These are phyloP conservation scores for Rosa chinensis DNA, from an alignment of 306 rosid species.

Conservation along the genomic window DNA sequence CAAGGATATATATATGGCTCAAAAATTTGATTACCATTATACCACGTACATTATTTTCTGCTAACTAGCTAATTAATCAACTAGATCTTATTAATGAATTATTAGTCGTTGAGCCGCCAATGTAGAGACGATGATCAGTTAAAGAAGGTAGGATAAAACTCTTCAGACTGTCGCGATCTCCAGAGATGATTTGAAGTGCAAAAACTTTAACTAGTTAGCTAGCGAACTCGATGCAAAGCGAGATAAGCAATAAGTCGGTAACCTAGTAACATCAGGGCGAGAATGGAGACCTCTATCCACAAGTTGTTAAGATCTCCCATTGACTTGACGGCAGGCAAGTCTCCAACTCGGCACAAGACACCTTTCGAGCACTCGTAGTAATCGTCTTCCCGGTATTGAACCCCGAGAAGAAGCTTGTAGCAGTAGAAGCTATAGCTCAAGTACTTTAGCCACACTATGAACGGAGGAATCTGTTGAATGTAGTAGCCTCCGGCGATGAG, in stretches of 20 bases:
- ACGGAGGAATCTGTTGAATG: conserved; percentile 83
- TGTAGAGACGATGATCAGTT: conserved; percentile 27
- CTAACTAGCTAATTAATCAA: neutral
- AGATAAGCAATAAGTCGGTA: conserved; percentile 82
- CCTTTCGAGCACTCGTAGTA: conserved; percentile 77
- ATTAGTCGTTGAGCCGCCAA: conserved; percentile 7
- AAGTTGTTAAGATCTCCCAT: conserved; percentile 69
- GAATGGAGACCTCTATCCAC: conserved; percentile 79
- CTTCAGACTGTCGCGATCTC: conserved; percentile 35
- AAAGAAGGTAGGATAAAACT: conserved; percentile 47
- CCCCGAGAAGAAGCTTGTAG: conserved; percentile 91
- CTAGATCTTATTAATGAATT: conserved; percentile 24
- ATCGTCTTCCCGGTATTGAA: conserved; percentile 73
- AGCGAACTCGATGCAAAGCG: conserved; percentile 77
- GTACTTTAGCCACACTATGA: conserved; percentile 90
- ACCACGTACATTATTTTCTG: neutral
- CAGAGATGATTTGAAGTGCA: neutral
- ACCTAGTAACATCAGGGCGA: conserved; percentile 86
- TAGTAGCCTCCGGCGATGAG: conserved; percentile 99
- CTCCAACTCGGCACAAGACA: conserved; percentile 60
- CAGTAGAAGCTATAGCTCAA: conserved; percentile 95
- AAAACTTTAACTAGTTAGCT: conserved; percentile 16
- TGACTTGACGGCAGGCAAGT: conserved; percentile 71
- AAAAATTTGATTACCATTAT: neutral
- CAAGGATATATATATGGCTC: neutral